A percentile compares a stretch with the other conserved stretches of the same genome.
phyloP scores from a whole-genome alignment of 306 rosid genomes.

The Boehmeria nivea region DNA sequence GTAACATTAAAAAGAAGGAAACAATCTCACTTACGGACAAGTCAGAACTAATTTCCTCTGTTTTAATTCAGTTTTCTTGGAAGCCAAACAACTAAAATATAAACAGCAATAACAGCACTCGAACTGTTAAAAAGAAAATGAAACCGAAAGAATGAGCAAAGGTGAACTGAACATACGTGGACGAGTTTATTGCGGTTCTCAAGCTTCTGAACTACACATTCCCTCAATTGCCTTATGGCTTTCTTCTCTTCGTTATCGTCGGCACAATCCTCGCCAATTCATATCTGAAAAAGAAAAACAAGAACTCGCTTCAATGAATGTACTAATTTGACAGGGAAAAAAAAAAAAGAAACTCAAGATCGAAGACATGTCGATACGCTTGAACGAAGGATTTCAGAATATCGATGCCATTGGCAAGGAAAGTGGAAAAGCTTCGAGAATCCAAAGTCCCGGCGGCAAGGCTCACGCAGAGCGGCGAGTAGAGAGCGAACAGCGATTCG shows the following conservation, averaged over 20 bases:
- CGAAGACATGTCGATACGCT: neutral
- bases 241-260: constrained; percentile 24
- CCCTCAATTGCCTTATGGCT: constrained; percentile 20
- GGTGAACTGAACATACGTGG: constrained; percentile 5
- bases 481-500: constrained; percentile 12
- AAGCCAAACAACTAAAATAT: neutral
- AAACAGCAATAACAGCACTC: neutral
- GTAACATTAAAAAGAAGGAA: too few relatives aligned
- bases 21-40: too few relatives aligned
- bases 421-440: constrained; percentile 9
- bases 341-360: neutral
- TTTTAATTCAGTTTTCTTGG: neutral
- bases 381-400: constrained; percentile 13
- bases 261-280: constrained; percentile 26
- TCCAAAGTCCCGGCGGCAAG: constrained; percentile 16
- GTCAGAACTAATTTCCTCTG: too few relatives aligned
- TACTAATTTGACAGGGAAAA: neutral
- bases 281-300: constrained; percentile 9
- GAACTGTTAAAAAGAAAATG: neutral
- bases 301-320: too few relatives aligned
- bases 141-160: neutral
- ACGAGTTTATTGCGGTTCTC: constrained; percentile 9
- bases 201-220: constrained; percentile 16
- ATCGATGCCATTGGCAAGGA: constrained; percentile 12
- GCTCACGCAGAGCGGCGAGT: constrained; percentile 18